These are phyloP conservation scores for Botrytis medusae DNA, from an alignment of 2,329 filamentous ascomycete genomes.

Conservation along the genomic window DNA sequence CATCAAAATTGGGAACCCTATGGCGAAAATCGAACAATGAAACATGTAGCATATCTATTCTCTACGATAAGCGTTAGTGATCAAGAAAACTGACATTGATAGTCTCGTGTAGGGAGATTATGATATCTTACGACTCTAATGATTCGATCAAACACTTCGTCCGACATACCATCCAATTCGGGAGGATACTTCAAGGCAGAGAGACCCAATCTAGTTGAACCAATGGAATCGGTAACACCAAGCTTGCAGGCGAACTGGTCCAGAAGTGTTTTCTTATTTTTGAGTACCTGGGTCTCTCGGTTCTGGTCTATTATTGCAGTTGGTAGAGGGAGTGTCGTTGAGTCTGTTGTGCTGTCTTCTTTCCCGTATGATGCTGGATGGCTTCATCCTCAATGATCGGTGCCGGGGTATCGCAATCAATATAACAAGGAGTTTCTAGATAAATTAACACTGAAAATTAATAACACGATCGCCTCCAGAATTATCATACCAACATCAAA, in stretches of 20 bases:
- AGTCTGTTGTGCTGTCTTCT: background rate
- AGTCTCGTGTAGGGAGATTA: no score
- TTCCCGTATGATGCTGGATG: background rate
- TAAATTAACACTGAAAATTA: background rate
- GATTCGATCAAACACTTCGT: background rate
- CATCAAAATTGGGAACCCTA: no score
- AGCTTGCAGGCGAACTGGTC: fast-evolving
- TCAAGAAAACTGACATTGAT: background rate
- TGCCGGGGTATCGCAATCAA: background rate
- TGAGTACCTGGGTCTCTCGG: background rate
- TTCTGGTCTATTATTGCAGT: no score
- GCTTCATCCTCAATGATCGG: background rate
- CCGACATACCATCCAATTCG: background rate
- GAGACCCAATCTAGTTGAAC: fast-evolving
- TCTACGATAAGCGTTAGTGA: background rate
- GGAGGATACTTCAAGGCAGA: background rate
- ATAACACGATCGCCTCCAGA: background rate
- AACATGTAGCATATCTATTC: background rate
- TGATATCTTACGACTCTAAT: background rate
- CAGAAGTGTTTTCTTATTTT: background rate
- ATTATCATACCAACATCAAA: background rate
- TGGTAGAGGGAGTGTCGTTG: fast-evolving
- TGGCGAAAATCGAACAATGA: no score
- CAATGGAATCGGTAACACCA: fast-evolving
- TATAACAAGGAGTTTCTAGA: background rate